Evolutionary conservation across 2,329 filamentous ascomycete genomes (phyloP), one percentile per base, ranked within the genome.

Genomic region (Apiospora koreana): DNA sequence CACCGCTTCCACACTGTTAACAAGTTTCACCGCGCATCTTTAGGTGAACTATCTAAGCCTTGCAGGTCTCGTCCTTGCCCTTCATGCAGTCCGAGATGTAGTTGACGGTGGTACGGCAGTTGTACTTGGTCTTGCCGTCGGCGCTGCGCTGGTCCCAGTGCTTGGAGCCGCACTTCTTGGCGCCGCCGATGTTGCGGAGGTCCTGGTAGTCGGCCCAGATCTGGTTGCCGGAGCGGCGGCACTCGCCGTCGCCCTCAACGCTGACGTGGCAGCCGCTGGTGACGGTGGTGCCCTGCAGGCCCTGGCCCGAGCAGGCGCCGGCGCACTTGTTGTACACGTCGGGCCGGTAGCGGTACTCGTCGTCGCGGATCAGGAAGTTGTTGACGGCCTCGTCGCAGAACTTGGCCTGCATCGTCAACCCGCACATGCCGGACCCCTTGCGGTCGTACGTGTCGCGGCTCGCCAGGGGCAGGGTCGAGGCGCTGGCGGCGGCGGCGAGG

Each of bases 151-250:
- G 28, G 38, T 4, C 10, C 68, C 70, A 71, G 48, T 72, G 71
- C 69, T 72, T 72, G 31, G 58, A 48, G 4, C 71, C 71, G 66
- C 71, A 72, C 41, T 69, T 68, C 25, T 58, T 21, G 62, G 65
- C 69, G 38, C 66, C 66, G 62, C 68, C n/a, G n/a, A n/a, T 71
- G 16, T 25, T 64, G 1, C 71, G 71, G 62, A 72, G 68, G 62
- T 72, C 68, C 70, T 72, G 71, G 67, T 72, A 72, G 35, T 71
- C 71, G 16, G 28, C 38, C 71, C 71, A 72, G 43, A 72, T 68
- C 66, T 72, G 65, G 70, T 71, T 71, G 66, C 71, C 71, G 10
- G 70, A 67, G 46, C 70, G 68, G 31, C 68, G 66, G 35, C 71
- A 79, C 6, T 21, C 46, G 25, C n/a, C 14, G 18, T 42, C 67